phyloP scores from a whole-genome alignment of 1,139 yeast genomes.

The Pichia sp. region DNA sequence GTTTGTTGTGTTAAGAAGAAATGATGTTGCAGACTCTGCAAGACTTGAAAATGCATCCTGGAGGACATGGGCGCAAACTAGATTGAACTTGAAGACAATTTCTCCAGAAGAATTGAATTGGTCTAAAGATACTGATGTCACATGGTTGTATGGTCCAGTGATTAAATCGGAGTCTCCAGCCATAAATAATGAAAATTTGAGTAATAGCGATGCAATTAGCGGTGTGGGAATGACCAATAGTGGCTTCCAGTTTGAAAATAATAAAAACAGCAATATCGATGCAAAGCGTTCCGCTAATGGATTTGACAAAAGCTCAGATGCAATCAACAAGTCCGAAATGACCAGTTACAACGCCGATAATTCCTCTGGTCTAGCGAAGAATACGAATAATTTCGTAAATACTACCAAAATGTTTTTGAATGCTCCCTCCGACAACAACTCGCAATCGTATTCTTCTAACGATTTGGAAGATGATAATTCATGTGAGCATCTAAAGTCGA shows the following conservation, averaged over 20 bases:
- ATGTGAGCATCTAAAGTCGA: slow-evolving; percentile 37
- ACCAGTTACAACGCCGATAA: not conserved
- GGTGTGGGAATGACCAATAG: too few species aligned
- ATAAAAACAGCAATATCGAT: not conserved
- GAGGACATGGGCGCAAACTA: slow-evolving; percentile 85
- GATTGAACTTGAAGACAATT: slow-evolving; percentile 61
- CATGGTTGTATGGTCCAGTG: slow-evolving; percentile 85
- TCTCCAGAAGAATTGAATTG: slow-evolving; percentile 73
- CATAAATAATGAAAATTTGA: slow-evolving; percentile 1
- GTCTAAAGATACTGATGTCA: slow-evolving; percentile 71
- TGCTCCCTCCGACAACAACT: not conserved
- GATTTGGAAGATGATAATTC: not conserved
- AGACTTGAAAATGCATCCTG: slow-evolving; percentile 77
- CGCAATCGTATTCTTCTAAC: slow-evolving; percentile 3
- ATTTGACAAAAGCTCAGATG: not conserved
- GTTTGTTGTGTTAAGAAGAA: slow-evolving; percentile 74
- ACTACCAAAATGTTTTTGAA: not conserved
- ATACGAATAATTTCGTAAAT: not conserved
- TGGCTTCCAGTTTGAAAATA: not conserved
- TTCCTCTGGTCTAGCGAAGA: not conserved
- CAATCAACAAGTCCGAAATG: not conserved
- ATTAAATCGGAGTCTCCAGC: slow-evolving; percentile 21
- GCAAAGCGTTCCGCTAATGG: not conserved
- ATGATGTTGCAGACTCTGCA: slow-evolving; percentile 60
- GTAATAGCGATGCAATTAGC: not conserved